Percentiles rank a stretch among this genome's conserved stretches.
These are phyloP conservation scores for Agrocybe pediades DNA, from an alignment of 768 basidiomycete genomes.

Conservation along the genomic window DNA sequence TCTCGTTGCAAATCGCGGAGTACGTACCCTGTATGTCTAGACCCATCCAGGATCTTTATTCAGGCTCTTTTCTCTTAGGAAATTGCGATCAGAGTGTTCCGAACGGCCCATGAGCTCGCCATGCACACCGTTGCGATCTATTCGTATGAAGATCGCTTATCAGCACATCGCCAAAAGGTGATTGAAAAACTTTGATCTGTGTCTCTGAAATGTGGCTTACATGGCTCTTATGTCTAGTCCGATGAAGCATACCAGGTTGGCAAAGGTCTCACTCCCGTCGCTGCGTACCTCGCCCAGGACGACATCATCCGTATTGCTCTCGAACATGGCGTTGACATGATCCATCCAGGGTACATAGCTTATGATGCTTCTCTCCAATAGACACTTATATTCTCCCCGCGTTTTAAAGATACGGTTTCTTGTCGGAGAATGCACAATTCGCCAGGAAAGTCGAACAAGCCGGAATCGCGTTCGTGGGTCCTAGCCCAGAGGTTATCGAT, in stretches of 20 bases:
- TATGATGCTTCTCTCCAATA: neutral
- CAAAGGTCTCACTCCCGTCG: slow-evolving; percentile 94
- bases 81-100: slow-evolving; percentile 98
- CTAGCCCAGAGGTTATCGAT: slow-evolving; percentile 95
- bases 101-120: slow-evolving; percentile 96
- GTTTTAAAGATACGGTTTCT: slow-evolving; percentile 85
- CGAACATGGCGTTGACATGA: slow-evolving; percentile 99
- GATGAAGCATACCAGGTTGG: slow-evolving; percentile 99
- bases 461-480: slow-evolving; percentile 96
- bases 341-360: slow-evolving; percentile 85
- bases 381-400: neutral
- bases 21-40: slow-evolving; percentile 37
- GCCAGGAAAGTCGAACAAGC: slow-evolving; percentile 98
- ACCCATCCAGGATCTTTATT: slow-evolving; percentile 15
- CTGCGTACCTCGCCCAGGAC: slow-evolving; percentile 95
- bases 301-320: slow-evolving; percentile 96
- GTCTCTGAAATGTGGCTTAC: slow-evolving; percentile 9
- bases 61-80: slow-evolving; percentile 52
- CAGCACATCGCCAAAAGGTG: slow-evolving; percentile 97
- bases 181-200: slow-evolving; percentile 4
- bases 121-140: slow-evolving; percentile 99
- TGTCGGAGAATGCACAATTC: slow-evolving; percentile 95
- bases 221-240: slow-evolving; percentile 58
- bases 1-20: slow-evolving; percentile 90
- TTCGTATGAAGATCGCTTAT: slow-evolving; percentile 94